Conservation (phyloP, 441 rosid species). For the Hura crepitans region DNA sequence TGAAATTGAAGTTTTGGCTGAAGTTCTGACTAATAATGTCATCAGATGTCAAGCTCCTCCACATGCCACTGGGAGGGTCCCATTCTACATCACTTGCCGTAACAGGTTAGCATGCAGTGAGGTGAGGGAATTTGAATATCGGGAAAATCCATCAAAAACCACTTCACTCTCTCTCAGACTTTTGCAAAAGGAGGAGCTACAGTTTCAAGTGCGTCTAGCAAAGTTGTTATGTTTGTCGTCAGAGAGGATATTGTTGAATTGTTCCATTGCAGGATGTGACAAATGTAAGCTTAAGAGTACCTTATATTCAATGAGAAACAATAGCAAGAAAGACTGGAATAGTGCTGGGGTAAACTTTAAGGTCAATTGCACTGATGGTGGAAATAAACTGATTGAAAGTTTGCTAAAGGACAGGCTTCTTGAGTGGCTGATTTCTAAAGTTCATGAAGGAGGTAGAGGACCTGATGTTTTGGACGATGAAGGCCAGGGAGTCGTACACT, state of each 20-base stretch:
- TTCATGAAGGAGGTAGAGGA: constrained; percentile 50
- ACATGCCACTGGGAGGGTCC: constrained; percentile 54
- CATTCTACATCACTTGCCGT: constrained; percentile 59
- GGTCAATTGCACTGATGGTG: constrained; percentile 17
- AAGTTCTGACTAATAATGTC: constrained; percentile 44
- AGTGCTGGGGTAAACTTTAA: constrained; percentile 17
- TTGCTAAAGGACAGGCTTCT: constrained; percentile 45
- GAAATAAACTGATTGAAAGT: constrained; percentile 37
- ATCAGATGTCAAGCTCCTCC: constrained; percentile 56
- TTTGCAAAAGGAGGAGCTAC: constrained; percentile 29
- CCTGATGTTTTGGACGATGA: constrained; percentile 42
- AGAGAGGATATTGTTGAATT: constrained; percentile 32
- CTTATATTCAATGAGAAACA: constrained; percentile 28
- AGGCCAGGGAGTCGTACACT: constrained; percentile 63
- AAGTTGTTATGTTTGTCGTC: constrained; percentile 32
- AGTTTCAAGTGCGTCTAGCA: constrained; percentile 41
- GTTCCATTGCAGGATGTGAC: constrained; percentile 36
- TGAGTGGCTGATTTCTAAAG: constrained; percentile 48
- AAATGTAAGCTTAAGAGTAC: constrained; percentile 38
- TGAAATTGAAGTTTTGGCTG: constrained; percentile 64
- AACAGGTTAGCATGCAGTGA: constrained; percentile 74
- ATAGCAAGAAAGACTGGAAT: constrained; percentile 20
- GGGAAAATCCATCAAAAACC: constrained; percentile 33
- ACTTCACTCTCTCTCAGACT: constrained; percentile 16
- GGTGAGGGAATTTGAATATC: constrained; percentile 68